A percentile compares a stretch with the other conserved stretches of the same genome.
Conservation (phyloP, 2,329 filamentous ascomycete species). For the Chrysosporium queenslandicum region DNA sequence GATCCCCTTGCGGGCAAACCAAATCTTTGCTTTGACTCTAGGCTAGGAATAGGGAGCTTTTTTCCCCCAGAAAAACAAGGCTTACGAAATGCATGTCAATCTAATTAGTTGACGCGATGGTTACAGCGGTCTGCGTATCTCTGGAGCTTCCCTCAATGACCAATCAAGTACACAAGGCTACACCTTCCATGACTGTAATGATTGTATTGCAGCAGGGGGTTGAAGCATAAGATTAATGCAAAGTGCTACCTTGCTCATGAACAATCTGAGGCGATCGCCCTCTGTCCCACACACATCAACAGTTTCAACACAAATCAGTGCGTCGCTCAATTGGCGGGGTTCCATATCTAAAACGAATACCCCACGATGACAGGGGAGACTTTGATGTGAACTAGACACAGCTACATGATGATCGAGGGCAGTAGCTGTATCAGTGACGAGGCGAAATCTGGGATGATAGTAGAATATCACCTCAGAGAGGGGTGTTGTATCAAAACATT, state of each 20-base stretch:
- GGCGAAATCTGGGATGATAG: not conserved
- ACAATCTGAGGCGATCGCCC: not conserved
- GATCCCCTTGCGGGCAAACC: no score
- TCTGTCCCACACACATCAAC: not conserved
- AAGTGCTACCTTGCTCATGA: not conserved
- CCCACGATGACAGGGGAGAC: not conserved
- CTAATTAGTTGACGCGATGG: no score
- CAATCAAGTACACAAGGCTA: not conserved
- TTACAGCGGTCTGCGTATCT: no score
- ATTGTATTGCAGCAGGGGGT: no score
- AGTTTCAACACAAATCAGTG: not conserved
- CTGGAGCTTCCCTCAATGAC: no score
- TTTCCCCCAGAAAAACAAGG: no score
- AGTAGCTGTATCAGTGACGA: no score
- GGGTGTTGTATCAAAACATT: not conserved
- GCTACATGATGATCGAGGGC: not conserved
- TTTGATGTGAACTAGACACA: no score
- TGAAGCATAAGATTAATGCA: not conserved
- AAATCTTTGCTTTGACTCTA: no score
- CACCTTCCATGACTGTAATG: not conserved
- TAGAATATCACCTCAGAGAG: not conserved
- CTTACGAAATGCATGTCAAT: no score
- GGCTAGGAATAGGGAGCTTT: no score
- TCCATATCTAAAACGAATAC: not conserved
- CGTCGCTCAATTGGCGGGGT: not conserved